Conservation (phyloP, 768 basidiomycete genomes). For the Phlebiopsis flavidoalba region DNA sequence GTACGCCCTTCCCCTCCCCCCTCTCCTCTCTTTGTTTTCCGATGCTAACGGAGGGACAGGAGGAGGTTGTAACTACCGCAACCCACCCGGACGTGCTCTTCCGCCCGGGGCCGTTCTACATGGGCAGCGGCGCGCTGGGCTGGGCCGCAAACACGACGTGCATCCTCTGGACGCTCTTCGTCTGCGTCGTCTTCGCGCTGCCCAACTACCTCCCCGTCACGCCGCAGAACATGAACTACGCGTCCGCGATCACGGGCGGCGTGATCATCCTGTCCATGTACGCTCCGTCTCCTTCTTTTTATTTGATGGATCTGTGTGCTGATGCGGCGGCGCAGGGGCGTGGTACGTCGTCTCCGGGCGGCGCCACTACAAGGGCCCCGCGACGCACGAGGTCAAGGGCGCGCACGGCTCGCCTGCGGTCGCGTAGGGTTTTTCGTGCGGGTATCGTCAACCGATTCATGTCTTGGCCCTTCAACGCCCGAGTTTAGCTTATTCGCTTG, state of each 20-base stretch:
- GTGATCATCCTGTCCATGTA: slow-evolving; percentile 9
- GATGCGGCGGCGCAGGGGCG: neutral
- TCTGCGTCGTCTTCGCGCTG: slow-evolving; percentile 67
- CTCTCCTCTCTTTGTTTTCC: neutral
- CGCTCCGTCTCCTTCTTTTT: neutral
- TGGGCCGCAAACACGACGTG: slow-evolving; percentile 58
- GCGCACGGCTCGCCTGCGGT: too few species aligned
- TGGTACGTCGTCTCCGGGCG: slow-evolving; percentile 9
- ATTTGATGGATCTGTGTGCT: neutral
- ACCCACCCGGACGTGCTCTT: slow-evolving; percentile 82
- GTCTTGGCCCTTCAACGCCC: too few species aligned
- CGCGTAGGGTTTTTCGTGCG: too few species aligned
- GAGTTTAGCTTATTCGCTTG: too few species aligned
- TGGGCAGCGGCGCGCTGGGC: slow-evolving; percentile 66
- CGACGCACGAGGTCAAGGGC: neutral
- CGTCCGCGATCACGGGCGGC: slow-evolving; percentile 20
- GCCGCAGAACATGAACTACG: slow-evolving; percentile 70
- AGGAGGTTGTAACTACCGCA: slow-evolving; percentile 59
- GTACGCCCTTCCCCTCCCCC: slow-evolving; percentile 20
- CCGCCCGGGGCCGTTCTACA: slow-evolving; percentile 83
- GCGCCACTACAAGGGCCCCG: slow-evolving; percentile 13
- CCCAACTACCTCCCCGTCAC: slow-evolving; percentile 69
- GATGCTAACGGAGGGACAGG: slow-evolving; percentile 15
- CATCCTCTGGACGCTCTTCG: slow-evolving; percentile 64
- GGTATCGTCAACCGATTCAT: too few species aligned